Conservation (phyloP, 495 filamentous ascomycete genomes). For the Darksidea phi region DNA sequence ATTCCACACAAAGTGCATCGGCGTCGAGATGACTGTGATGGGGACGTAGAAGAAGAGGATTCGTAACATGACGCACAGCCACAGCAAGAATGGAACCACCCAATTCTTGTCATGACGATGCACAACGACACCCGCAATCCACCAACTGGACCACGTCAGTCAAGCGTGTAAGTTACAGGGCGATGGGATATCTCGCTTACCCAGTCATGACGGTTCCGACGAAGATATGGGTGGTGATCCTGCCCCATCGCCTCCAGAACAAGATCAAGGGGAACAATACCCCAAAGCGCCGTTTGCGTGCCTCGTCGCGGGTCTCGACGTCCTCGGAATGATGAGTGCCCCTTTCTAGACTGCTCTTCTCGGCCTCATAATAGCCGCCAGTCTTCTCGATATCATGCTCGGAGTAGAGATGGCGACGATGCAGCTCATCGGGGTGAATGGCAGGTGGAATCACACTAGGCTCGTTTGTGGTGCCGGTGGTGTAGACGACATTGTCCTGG, state of each 20-base stretch:
- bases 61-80: conserved; percentile 69
- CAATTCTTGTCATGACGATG: conserved; percentile 74
- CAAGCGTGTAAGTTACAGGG: background rate
- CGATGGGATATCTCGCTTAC: conserved; percentile 43
- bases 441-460: conserved; percentile 49
- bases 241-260: conserved; percentile 30
- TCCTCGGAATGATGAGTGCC: conserved; percentile 11
- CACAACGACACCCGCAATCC: conserved; percentile 75
- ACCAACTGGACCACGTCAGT: conserved; percentile 62
- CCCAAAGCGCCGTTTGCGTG: conserved; percentile 34
- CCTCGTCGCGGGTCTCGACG: conserved; percentile 35
- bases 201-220: conserved; percentile 61
- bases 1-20: conserved; percentile 65
- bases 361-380: conserved; percentile 36
- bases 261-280: too few relatives aligned
- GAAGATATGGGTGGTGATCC: conserved; percentile 51
- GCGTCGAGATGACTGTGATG: conserved; percentile 60
- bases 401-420: conserved; percentile 40
- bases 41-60: conserved; percentile 73
- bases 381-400: conserved; percentile 35
- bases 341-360: conserved; percentile 45
- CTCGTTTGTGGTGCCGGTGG: conserved; percentile 47
- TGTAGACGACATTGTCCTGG: conserved; percentile 51
- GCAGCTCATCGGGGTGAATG: conserved; percentile 44
- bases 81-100: conserved; percentile 82